These are phyloP conservation scores for Chlorophyllum brunneum DNA, from an alignment of 768 basidiomycete species.

Conservation along the genomic window DNA sequence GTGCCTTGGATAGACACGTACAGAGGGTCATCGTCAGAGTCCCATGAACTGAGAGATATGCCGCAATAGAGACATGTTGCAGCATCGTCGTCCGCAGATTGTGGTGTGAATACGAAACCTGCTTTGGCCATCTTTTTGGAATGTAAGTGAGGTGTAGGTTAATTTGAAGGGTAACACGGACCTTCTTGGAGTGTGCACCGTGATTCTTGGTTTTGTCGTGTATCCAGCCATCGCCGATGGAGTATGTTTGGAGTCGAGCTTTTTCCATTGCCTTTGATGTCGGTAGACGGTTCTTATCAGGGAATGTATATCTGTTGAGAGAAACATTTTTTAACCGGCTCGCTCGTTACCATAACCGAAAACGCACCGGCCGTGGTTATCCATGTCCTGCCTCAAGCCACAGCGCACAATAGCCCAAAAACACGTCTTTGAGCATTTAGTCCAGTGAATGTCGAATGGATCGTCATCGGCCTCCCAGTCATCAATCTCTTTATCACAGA, in stretches of 20 bases:
- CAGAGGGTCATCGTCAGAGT: constrained; percentile 82
- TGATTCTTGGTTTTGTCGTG: constrained; percentile 63
- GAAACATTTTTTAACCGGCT: neutral
- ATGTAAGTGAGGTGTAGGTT: neutral
- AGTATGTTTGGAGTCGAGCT: constrained; percentile 67
- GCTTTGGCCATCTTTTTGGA: constrained; percentile 75
- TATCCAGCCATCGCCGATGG: constrained; percentile 53
- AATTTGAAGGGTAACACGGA: constrained; percentile 21
- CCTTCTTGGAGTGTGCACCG: constrained; percentile 70
- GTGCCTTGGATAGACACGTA: constrained; percentile 35
- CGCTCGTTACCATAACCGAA: neutral
- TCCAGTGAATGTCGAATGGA: constrained; percentile 79
- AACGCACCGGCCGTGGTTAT: constrained; percentile 54
- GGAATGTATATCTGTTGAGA: constrained; percentile 50
- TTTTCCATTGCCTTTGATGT: constrained; percentile 66
- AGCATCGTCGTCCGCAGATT: constrained; percentile 66
- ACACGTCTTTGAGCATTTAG: constrained; percentile 61
- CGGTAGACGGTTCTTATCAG: constrained; percentile 61
- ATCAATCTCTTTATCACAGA: constrained; percentile 76
- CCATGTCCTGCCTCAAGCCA: constrained; percentile 55
- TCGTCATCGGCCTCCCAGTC: constrained; percentile 87
- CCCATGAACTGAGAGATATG: constrained; percentile 81
- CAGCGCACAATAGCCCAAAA: constrained; percentile 84
- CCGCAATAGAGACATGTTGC: constrained; percentile 86
- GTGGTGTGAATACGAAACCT: constrained; percentile 81